Conservation (phyloP, 768 basidiomycete species). For the Cyathus striatus region DNA sequence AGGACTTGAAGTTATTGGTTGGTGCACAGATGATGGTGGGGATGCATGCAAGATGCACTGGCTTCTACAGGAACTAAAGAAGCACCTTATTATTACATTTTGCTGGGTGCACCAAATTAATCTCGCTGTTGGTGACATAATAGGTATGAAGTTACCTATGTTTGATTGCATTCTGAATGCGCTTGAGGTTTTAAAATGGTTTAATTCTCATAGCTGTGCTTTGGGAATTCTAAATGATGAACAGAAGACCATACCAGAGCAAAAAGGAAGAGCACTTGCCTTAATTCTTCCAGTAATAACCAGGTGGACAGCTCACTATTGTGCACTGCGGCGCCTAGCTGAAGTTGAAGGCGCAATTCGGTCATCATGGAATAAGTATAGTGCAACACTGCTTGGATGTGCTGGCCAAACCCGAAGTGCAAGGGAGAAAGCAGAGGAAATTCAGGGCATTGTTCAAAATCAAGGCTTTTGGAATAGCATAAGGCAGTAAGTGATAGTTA, state of each 20-base stretch:
- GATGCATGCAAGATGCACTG: slow-evolving; percentile 13
- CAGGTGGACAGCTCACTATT: slow-evolving; percentile 26
- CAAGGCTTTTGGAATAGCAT: background rate
- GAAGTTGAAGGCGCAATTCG: background rate
- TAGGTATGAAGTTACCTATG: slow-evolving; percentile 11
- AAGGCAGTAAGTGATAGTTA: background rate
- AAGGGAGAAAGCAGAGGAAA: background rate
- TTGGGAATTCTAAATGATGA: slow-evolving; percentile 20
- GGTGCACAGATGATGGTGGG: slow-evolving; percentile 15
- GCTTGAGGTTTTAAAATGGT: slow-evolving; percentile 21
- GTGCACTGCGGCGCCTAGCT: slow-evolving; percentile 7
- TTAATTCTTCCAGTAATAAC: slow-evolving; percentile 26
- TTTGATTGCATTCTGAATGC: slow-evolving; percentile 12
- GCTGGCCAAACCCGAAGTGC: background rate
- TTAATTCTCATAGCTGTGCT: slow-evolving; percentile 24
- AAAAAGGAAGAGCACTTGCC: slow-evolving; percentile 8
- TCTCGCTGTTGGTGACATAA: slow-evolving; percentile 28
- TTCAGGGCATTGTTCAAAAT: background rate
- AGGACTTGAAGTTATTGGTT: slow-evolving; percentile 7
- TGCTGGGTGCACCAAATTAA: slow-evolving; percentile 27
- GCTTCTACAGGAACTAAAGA: slow-evolving; percentile 6
- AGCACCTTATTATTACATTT: slow-evolving; percentile 8
- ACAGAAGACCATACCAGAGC: slow-evolving; percentile 12
- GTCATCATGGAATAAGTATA: background rate
- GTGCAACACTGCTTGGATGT: background rate